phyloP scores from a whole-genome alignment of 768 basidiomycete species.

The Russula emetica region DNA sequence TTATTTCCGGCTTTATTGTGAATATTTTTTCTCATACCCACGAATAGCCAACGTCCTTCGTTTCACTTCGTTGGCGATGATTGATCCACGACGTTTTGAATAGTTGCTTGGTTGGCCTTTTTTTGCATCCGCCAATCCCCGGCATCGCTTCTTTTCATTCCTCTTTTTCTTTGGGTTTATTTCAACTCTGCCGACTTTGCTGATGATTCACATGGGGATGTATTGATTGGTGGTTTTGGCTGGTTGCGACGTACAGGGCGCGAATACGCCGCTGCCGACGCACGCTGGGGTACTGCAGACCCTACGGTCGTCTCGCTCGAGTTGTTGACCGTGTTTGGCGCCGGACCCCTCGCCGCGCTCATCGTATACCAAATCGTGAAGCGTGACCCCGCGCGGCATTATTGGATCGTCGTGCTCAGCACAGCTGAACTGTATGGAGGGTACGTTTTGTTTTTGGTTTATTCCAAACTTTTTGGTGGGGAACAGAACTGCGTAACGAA shows the following conservation, averaged over 20 bases:
- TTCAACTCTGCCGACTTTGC: neutral
- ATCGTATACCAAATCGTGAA: conserved; percentile 62
- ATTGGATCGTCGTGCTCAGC: conserved; percentile 76
- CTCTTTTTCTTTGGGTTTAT: neutral
- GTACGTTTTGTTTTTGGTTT: conserved; percentile 36
- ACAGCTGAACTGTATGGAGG: conserved; percentile 78
- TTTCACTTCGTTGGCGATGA: no score
- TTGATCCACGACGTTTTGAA: no score
- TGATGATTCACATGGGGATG: neutral
- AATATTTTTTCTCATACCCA: neutral
- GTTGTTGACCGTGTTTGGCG: conserved; percentile 75
- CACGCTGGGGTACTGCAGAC: conserved; percentile 77
- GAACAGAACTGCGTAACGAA: neutral
- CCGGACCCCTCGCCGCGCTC: conserved; percentile 69
- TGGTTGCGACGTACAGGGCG: conserved; percentile 48
- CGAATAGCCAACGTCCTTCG: neutral
- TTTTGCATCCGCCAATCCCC: neutral
- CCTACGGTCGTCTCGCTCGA: conserved; percentile 79
- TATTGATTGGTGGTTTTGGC: neutral
- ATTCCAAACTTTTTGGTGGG: neutral
- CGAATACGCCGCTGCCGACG: conserved; percentile 77
- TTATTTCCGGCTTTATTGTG: neutral
- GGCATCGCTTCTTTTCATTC: neutral
- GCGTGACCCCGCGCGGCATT: conserved; percentile 62
- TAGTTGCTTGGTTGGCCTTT: no score